Base-by-base conservation (phyloP, 257 asterid species). In the Ehretia macrophylla region DNA sequence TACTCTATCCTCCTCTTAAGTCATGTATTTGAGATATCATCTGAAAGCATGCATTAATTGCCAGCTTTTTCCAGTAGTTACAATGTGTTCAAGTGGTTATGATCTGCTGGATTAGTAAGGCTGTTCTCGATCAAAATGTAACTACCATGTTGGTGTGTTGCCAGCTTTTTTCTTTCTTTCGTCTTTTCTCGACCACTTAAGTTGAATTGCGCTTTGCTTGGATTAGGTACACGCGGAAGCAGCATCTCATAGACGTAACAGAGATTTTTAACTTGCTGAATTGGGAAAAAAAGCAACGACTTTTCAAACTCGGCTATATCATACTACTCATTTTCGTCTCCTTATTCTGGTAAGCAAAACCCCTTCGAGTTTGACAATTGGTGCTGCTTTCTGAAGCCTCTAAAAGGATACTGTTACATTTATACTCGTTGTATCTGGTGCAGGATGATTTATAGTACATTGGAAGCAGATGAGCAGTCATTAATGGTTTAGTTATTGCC, bases 231-330 rank as follows among this genome's bases (percentile, higher is more conserved):
- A 68, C 67, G 69, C 70, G 53, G 57, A 62, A 75, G 63, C 74
- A 81, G 74, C 95, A 88, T 78, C 88, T 85, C 11, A 69, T 91
- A 18, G 98, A 91, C 69, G 95, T 91, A 50, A 91, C 98, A 0
- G 96, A 91, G 85, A 82, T 91, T 62, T 91, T 91, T 73, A 91
- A 91, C 74, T 53, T 81, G 86, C 89, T 88, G 45, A 70, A 72
- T 68, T 67, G 95, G 87, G 96, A 91, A 70, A 88, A 88, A 86
- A 84, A 84, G 71, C 85, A 77, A 69, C 75, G 98, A 70, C 77
- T 91, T 58, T 69, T 88, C 85, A 91, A 88, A 80, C 87, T 91
- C 44, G 96, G 87, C 55, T 83, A 91, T 37, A 64, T 82, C 19
- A 23, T 82, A 42, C 59, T 85, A 71, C 88, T 91, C 45, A 73